phyloP scores from a whole-genome alignment of 2,329 filamentous ascomycete species.

The Sclerotinia sclerotiorum region DNA sequence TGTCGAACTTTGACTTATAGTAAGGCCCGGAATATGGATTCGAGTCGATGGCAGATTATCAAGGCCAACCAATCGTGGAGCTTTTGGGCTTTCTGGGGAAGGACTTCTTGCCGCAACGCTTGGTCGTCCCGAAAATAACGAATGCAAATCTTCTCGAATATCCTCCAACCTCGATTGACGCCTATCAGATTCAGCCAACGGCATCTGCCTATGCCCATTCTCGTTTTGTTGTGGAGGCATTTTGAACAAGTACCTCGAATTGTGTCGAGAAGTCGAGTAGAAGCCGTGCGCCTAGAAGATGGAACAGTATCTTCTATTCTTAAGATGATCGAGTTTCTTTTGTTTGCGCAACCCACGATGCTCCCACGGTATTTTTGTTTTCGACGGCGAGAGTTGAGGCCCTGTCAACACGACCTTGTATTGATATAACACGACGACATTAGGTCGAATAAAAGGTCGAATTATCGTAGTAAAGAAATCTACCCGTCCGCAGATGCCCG shows the following conservation, averaged over 20 bases:
- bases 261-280: constrained; percentile 24
- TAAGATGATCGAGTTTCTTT: constrained; percentile 24
- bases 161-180: constrained; percentile 33
- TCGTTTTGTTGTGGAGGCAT: constrained; percentile 32
- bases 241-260: constrained; percentile 23
- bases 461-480: constrained; percentile 12
- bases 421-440: constrained; percentile 33
- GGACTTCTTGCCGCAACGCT: constrained; percentile 30
- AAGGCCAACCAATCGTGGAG: constrained; percentile 44
- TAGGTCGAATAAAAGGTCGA: constrained; percentile 30
- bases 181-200: constrained; percentile 25
- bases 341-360: constrained; percentile 29
- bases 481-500: constrained; percentile 16
- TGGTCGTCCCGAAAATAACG: constrained; percentile 36
- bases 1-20: constrained; percentile 42
- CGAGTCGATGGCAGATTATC: constrained; percentile 45
- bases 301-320: background rate
- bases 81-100: constrained; percentile 47
- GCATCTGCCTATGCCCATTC: constrained; percentile 25
- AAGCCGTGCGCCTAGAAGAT: constrained; percentile 24
- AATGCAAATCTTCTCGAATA: constrained; percentile 33
- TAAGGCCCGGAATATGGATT: constrained; percentile 46
- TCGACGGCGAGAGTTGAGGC: constrained; percentile 19
- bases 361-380: constrained; percentile 27
- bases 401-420: constrained; percentile 36